Evolutionary conservation across 768 basidiomycete species (phyloP).

Genomic region (Daedalea quercina): DNA sequence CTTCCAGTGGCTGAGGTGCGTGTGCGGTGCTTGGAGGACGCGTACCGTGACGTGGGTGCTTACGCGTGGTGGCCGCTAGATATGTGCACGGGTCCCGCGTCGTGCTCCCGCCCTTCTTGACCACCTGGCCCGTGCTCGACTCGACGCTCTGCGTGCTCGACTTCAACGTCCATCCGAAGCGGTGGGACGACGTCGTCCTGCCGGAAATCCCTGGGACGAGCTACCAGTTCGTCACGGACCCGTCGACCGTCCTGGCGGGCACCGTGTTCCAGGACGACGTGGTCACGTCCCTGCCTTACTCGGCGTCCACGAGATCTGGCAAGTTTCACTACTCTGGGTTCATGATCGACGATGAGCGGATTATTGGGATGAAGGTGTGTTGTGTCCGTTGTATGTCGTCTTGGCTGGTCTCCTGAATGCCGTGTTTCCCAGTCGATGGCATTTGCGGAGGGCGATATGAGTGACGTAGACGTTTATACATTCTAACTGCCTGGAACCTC

Average conservation of each 20-base stretch:
- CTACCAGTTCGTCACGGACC: slow-evolving; percentile 1
- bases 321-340: slow-evolving; percentile 27
- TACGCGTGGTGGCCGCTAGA: slow-evolving; percentile 11
- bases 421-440: slow-evolving; percentile 15
- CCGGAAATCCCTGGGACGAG: background rate
- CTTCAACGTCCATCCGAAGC: slow-evolving; percentile 24
- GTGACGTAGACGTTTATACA: slow-evolving; percentile 27
- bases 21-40: background rate
- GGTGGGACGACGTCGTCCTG: slow-evolving; percentile 12
- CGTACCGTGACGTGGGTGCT: background rate
- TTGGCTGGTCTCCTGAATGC: background rate
- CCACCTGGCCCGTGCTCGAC: slow-evolving; percentile 9
- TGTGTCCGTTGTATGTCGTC: background rate
- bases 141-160: slow-evolving; percentile 25
- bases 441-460: slow-evolving; percentile 25
- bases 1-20: slow-evolving; percentile 37
- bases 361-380: slow-evolving; percentile 36
- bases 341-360: slow-evolving; percentile 36
- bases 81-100: slow-evolving; percentile 39
- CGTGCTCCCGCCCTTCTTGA: slow-evolving; percentile 18
- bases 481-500: slow-evolving; percentile 17
- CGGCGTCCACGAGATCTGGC: slow-evolving; percentile 7
- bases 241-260: background rate
- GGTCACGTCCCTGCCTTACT: slow-evolving; percentile 16
- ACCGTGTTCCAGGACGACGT: slow-evolving; percentile 13